These are phyloP conservation scores for Pseudonectria buxi DNA, from an alignment of 2,329 filamentous ascomycete species.

Conservation along the genomic window DNA sequence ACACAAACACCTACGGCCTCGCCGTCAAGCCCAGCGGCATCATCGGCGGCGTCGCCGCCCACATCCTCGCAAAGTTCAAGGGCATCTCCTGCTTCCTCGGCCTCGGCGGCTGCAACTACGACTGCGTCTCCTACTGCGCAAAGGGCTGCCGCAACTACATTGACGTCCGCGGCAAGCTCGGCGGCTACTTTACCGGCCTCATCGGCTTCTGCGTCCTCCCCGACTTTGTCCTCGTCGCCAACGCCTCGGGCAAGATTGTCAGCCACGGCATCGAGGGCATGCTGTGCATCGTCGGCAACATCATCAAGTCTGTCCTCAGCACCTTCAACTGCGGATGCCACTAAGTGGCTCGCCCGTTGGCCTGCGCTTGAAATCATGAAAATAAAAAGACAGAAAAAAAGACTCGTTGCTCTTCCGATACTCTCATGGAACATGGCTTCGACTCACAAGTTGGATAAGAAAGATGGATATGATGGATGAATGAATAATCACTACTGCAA, in stretches of 20 bases:
- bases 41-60: conserved; percentile 18
- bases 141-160: conserved; percentile 34
- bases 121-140: conserved; percentile 33
- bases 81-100: conserved; percentile 25
- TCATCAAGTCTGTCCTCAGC: conserved; percentile 23
- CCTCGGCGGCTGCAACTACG: conserved; percentile 26
- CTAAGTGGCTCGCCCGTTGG: conserved; percentile 8
- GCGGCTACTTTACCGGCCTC: conserved; percentile 14
- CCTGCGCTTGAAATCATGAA: too few species aligned
- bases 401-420: not conserved
- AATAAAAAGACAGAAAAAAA: too few species aligned
- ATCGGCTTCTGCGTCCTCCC: conserved; percentile 27
- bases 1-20: conserved; percentile 29
- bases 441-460: too few species aligned
- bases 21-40: conserved; percentile 19
- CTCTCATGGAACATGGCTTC: not conserved
- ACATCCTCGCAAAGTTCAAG: conserved; percentile 19
- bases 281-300: conserved; percentile 27
- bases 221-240: conserved; percentile 23
- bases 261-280: conserved; percentile 23
- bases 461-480: too few species aligned
- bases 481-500: too few species aligned
- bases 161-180: conserved; percentile 18
- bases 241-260: conserved; percentile 19
- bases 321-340: conserved; percentile 29